Evolutionary conservation across 306 rosid species (phyloP), one percentile per base, ranked within the genome.

Genomic region (Rubus parviflorus): DNA sequence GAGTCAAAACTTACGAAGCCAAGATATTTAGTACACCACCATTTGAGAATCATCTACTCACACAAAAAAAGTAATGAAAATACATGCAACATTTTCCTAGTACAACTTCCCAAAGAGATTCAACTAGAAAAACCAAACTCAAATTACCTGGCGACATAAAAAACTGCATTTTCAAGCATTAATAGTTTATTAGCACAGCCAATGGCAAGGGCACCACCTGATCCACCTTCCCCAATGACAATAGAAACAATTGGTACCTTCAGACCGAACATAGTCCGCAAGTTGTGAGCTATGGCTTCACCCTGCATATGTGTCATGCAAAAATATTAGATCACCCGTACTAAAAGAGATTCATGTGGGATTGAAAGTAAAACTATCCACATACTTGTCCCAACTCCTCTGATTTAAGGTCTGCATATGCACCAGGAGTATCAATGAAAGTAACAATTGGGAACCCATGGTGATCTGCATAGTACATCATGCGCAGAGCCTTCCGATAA

Each of bases 191-290:
- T 95, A 68, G 89, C 99, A 87, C 99, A 95, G 66, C 93, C 99
- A 72, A 95, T 95, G 79, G 97, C 99, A 72, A 95, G 97, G 61
- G 99, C 99, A 81, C 99, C 99, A 72, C 99, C 99, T 75, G 99
- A 95, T 67, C 99, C 99, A 74, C 99, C 99, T 91, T 95, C 99
- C 68, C 99, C 99, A 57, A 95, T 90, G 85, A 95, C 97, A 56
- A 95, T 91, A 47, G 97, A 90, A 61, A 95, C 38, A 74, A 95
- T 52, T 37, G 99, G 99, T 78, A 95, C 97, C 87, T 92, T 95
- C 83, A 95, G 85, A 77, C 96, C 99, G 73, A 95, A 92, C 99
- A 92, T 95, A 68, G 92, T 67, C 81, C 96, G 83, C 91, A 95
- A 82, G 83, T 95, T 95, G 42, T 90, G 89, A 70, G 99, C 99